Percentiles rank a stretch among this genome's conserved stretches.
Evolutionary conservation across 2,329 filamentous ascomycete genomes (phyloP).

Genomic region (Aureobasidium mangrovei): DNA sequence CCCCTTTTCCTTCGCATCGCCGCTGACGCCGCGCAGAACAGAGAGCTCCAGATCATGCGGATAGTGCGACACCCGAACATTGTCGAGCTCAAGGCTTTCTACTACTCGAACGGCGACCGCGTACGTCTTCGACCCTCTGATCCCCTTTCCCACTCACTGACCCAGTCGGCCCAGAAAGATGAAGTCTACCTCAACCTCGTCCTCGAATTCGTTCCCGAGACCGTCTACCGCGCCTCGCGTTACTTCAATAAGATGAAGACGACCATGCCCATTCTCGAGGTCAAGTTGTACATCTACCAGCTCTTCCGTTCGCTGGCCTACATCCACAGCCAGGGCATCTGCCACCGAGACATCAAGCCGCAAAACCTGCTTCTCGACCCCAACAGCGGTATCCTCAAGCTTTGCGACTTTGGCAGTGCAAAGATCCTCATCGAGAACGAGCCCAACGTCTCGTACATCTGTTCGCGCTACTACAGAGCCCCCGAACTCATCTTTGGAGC

Average conservation of each 20-base stretch:
- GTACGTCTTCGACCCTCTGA: slow-evolving; percentile 40
- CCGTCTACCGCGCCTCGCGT: slow-evolving; percentile 91
- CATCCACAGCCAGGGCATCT: slow-evolving; percentile 98
- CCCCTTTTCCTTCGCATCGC: background rate
- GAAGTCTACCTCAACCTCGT: slow-evolving; percentile 98
- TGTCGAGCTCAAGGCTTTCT: slow-evolving; percentile 97
- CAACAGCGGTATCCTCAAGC: slow-evolving; percentile 81
- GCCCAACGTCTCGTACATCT: slow-evolving; percentile 99
- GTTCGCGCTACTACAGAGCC: slow-evolving; percentile 95
- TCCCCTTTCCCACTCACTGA: slow-evolving; percentile 1
- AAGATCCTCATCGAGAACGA: slow-evolving; percentile 99
- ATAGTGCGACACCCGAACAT: slow-evolving; percentile 99
- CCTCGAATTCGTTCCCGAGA: slow-evolving; percentile 96
- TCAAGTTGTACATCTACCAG: slow-evolving; percentile 99
- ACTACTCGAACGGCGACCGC: slow-evolving; percentile 97
- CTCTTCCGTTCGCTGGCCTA: slow-evolving; percentile 97
- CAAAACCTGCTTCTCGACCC: slow-evolving; percentile 95
- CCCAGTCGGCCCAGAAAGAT: slow-evolving; percentile 50
- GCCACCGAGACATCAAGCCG: slow-evolving; percentile 97
- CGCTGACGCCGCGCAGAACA: slow-evolving; percentile 56
- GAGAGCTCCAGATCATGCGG: slow-evolving; percentile 98
- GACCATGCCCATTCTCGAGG: slow-evolving; percentile 96
- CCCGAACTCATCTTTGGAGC: slow-evolving; percentile 97
- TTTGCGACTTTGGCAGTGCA: slow-evolving; percentile 97
- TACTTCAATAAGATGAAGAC: slow-evolving; percentile 99